Conservation (phyloP, 2,329 filamentous ascomycete genomes). For the Microdochium trichocladiopsis region DNA sequence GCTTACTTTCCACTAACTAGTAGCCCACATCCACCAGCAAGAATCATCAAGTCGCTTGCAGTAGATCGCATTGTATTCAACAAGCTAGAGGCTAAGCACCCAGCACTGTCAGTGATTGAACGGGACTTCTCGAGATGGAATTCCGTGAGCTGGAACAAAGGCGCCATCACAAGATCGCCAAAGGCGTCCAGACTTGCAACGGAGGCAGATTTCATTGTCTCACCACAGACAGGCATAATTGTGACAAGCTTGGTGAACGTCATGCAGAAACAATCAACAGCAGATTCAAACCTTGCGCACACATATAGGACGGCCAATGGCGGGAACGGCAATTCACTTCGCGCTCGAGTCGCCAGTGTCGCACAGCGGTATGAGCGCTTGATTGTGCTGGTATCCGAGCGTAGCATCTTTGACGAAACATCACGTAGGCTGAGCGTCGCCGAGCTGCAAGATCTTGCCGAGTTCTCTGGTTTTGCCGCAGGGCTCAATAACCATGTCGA, state of each 20-base stretch:
- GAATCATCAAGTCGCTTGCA: conserved; percentile 44
- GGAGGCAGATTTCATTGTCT: conserved; percentile 69
- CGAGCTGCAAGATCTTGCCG: conserved; percentile 36
- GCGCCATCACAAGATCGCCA: conserved; percentile 23
- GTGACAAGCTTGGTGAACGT: conserved; percentile 65
- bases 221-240: conserved; percentile 61
- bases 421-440: conserved; percentile 26
- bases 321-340: background rate
- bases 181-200: conserved; percentile 29
- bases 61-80: conserved; percentile 40
- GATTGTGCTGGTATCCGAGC: conserved; percentile 59
- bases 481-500: conserved; percentile 29
- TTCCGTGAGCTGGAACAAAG: conserved; percentile 21
- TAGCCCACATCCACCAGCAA: conserved; percentile 6
- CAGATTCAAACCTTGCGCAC: conserved; percentile 36
- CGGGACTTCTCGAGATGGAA: conserved; percentile 45
- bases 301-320: background rate
- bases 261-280: conserved; percentile 47
- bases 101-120: conserved; percentile 47
- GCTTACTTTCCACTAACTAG: background rate
- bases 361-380: conserved; percentile 59
- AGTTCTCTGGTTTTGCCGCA: conserved; percentile 42
- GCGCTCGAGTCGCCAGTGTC: conserved; percentile 38
- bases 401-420: conserved; percentile 32
- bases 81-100: conserved; percentile 40